A percentile compares a stretch with the other conserved stretches of the same genome.
phyloP scores from a whole-genome alignment of 2,329 filamentous ascomycete species.

The Trichoderma atrobrunneum region DNA sequence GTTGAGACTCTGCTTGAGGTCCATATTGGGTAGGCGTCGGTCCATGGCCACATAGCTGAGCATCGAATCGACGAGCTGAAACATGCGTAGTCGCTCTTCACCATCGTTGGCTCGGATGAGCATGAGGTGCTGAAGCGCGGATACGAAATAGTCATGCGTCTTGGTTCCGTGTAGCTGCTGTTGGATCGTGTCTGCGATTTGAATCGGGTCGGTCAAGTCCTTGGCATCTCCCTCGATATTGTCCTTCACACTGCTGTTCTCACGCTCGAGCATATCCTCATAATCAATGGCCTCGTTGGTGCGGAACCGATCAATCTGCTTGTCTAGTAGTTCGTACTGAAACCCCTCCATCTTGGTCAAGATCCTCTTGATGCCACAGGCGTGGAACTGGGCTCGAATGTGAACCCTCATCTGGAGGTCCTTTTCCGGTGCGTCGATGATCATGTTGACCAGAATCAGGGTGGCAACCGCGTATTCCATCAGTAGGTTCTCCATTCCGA shows the following conservation, averaged over 20 bases:
- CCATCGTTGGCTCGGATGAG: conserved; percentile 88
- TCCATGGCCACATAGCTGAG: conserved; percentile 99
- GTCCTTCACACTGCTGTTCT: conserved; percentile 88
- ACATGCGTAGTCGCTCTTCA: conserved; percentile 90
- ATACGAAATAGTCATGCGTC: conserved; percentile 93
- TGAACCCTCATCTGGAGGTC: conserved; percentile 91
- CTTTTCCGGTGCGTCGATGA: conserved; percentile 84
- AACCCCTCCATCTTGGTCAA: conserved; percentile 96
- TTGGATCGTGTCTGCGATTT: conserved; percentile 93
- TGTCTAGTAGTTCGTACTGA: conserved; percentile 97
- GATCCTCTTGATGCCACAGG: conserved; percentile 91
- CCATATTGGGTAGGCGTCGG: conserved; percentile 89
- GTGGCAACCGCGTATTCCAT: conserved; percentile 99
- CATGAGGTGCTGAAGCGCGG: conserved; percentile 90
- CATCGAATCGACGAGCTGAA: conserved; percentile 98
- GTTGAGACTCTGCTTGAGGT: conserved; percentile 94
- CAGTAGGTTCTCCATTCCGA: conserved; percentile 96
- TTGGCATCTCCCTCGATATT: conserved; percentile 80
- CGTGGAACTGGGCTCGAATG: conserved; percentile 92
- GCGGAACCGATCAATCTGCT: conserved; percentile 91
- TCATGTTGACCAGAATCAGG: conserved; percentile 92
- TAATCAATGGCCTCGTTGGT: conserved; percentile 97
- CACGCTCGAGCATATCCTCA: conserved; percentile 90
- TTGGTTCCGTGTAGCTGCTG: conserved; percentile 77
- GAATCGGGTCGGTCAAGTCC: conserved; percentile 86